These are phyloP conservation scores for Phyllosticta ampelicida DNA, from an alignment of 2,329 filamentous ascomycete species.

Conservation along the genomic window DNA sequence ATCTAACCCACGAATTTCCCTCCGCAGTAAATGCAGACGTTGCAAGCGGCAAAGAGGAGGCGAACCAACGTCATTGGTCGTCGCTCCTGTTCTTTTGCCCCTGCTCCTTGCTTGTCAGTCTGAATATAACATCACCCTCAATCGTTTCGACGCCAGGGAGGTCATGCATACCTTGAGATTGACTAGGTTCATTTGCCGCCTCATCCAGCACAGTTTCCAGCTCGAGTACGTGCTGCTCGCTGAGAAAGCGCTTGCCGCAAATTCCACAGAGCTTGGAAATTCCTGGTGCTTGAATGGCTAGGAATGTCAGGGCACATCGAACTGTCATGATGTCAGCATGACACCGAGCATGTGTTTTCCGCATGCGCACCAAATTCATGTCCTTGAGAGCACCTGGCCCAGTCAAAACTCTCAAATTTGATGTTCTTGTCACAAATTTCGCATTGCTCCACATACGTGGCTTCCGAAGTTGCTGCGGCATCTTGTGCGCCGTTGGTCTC, in stretches of 20 bases:
- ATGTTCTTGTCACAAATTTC: conserved; percentile 41
- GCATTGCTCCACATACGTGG: conserved; percentile 35
- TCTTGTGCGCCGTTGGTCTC: neutral
- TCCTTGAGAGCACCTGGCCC: conserved; percentile 39
- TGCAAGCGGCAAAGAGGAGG: conserved; percentile 24
- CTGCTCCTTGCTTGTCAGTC: conserved; percentile 6
- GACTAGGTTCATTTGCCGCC: neutral
- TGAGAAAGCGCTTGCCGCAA: conserved; percentile 41
- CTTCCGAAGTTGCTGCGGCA: conserved; percentile 3
- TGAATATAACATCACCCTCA: neutral
- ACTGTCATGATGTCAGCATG: conserved; percentile 20
- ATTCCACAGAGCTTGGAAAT: conserved; percentile 43
- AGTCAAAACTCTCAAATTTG: conserved; percentile 35
- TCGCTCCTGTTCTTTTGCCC: neutral
- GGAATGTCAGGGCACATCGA: conserved; percentile 44
- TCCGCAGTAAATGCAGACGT: conserved; percentile 28
- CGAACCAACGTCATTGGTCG: conserved; percentile 17
- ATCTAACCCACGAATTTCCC: conserved; percentile 22
- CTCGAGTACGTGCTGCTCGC: conserved; percentile 28
- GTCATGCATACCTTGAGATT: neutral
- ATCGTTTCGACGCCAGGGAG: neutral
- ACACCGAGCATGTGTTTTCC: neutral
- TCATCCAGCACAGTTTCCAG: conserved; percentile 1
- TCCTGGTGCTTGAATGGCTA: conserved; percentile 44
- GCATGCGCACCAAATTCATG: conserved; percentile 39